Percentiles rank a stretch among this genome's conserved stretches.
Conservation (phyloP, 768 basidiomycete genomes). For the Termitomyces sp. region DNA sequence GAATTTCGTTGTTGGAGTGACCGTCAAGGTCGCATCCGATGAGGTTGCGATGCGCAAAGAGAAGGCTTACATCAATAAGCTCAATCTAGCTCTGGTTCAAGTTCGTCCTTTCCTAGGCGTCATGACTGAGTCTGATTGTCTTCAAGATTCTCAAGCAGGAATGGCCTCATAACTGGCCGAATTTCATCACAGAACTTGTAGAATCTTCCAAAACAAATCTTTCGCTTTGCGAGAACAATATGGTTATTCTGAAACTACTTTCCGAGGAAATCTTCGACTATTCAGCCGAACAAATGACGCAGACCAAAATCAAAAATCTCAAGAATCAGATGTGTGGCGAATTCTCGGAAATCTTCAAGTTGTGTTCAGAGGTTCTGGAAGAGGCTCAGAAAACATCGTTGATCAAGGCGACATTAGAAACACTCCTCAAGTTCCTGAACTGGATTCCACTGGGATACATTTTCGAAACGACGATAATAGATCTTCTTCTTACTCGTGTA, state of each 20-base stretch:
- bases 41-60: constrained; percentile 85
- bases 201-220: constrained; percentile 96
- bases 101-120: constrained; percentile 37
- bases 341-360: constrained; percentile 96
- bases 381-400: constrained; percentile 95
- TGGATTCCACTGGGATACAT: constrained; percentile 99
- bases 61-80: constrained; percentile 93
- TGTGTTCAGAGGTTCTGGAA: constrained; percentile 94
- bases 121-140: constrained; percentile 11
- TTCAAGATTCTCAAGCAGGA: constrained; percentile 97
- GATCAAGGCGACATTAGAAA: constrained; percentile 93
- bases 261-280: constrained; percentile 99
- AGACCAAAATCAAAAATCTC: constrained; percentile 93
- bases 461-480: constrained; percentile 97
- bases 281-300: constrained; percentile 98
- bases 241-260: constrained; percentile 96
- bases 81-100: constrained; percentile 94
- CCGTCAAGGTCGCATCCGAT: constrained; percentile 91
- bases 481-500: constrained; percentile 87
- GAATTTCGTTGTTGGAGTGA: constrained; percentile 93
- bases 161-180: constrained; percentile 99
- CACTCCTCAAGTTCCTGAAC: constrained; percentile 91
- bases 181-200: constrained; percentile 94
- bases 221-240: constrained; percentile 98
- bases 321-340: constrained; percentile 99